A percentile compares a stretch with the other conserved stretches of the same genome.
These are phyloP conservation scores for Schizochytrium sp. DNA, from an alignment of 108 stramenopile genomes.

Conservation along the genomic window DNA sequence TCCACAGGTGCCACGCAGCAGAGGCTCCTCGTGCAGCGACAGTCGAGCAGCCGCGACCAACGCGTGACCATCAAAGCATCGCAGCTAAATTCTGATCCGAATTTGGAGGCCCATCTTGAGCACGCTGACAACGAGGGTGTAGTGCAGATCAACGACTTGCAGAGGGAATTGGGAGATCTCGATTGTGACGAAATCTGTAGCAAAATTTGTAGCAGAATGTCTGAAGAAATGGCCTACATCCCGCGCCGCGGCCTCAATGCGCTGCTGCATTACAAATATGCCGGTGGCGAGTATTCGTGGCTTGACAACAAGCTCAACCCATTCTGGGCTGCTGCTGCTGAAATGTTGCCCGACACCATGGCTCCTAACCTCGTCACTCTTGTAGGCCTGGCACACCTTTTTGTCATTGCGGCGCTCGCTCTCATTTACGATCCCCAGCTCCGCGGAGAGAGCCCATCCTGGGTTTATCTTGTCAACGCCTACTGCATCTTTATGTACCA, in stretches of 20 bases:
- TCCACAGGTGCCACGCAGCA: too few relatives aligned
- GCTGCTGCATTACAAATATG: slow-evolving; percentile 85
- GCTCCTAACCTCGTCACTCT: slow-evolving; percentile 91
- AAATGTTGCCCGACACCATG: slow-evolving; percentile 84
- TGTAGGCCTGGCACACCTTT: slow-evolving; percentile 68
- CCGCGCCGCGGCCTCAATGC: slow-evolving; percentile 77
- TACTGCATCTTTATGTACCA: slow-evolving; percentile 66
- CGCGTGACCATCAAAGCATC: too few relatives aligned
- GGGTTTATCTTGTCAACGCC: slow-evolving; percentile 61
- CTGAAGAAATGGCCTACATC: slow-evolving; percentile 60
- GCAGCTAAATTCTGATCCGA: too few relatives aligned
- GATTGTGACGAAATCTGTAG: too few relatives aligned
- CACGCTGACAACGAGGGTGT: too few relatives aligned
- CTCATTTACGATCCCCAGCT: slow-evolving; percentile 5
- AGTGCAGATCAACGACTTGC: too few relatives aligned
- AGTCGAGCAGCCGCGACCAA: too few relatives aligned
- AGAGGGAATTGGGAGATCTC: too few relatives aligned
- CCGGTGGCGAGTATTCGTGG: slow-evolving; percentile 78
- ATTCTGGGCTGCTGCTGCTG: slow-evolving; percentile 83
- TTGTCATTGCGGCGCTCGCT: neutral
- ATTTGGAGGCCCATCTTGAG: too few relatives aligned
- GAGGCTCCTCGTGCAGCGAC: too few relatives aligned
- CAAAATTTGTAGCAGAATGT: neutral
- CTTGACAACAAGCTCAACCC: slow-evolving; percentile 86
- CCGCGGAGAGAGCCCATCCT: slow-evolving; percentile 38